A percentile compares a stretch with the other conserved stretches of the same genome.
Evolutionary conservation across 805 yeast genomes (phyloP).

Genomic region (Hanseniaspora jakobsenii): DNA sequence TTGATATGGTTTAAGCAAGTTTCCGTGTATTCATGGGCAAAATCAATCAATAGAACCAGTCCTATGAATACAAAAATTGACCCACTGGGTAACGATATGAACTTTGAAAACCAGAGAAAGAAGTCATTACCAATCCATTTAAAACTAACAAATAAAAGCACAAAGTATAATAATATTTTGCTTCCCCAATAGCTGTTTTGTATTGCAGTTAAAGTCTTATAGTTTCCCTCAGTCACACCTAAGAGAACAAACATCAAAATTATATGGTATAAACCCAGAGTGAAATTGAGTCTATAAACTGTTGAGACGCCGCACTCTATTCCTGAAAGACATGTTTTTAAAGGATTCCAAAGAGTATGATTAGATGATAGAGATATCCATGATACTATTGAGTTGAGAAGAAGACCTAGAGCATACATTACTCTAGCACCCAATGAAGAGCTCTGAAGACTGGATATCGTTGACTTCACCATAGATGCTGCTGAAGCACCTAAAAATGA

Average conservation of each 20-base stretch:
- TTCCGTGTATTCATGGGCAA: constrained; percentile 98
- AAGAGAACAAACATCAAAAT: constrained; percentile 52
- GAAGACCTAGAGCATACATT: constrained; percentile 67
- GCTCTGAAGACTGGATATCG: constrained; percentile 44
- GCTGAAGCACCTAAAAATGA: constrained; percentile 75
- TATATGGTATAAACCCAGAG: constrained; percentile 70
- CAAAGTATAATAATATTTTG: constrained; percentile 52
- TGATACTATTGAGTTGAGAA: constrained; percentile 68
- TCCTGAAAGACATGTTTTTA: constrained; percentile 60
- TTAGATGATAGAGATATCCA: constrained; percentile 82
- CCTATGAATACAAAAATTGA: constrained; percentile 83
- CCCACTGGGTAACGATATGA: constrained; percentile 73
- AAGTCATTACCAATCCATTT: constrained; percentile 68
- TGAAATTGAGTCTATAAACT: constrained; percentile 84
- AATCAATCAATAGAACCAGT: constrained; percentile 78
- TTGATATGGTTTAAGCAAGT: constrained; percentile 85
- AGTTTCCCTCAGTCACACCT: constrained; percentile 69
- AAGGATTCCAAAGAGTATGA: constrained; percentile 62
- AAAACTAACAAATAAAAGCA: constrained; percentile 50
- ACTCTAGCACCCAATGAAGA: constrained; percentile 73
- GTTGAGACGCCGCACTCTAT: constrained; percentile 85
- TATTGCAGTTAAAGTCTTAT: constrained; percentile 44
- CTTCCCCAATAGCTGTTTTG: constrained; percentile 90
- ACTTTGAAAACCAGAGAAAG: constrained; percentile 82
- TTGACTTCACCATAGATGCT: constrained; percentile 49